phyloP scores from a whole-genome alignment of 768 basidiomycete species.

The Phaeolepiota aurea region DNA sequence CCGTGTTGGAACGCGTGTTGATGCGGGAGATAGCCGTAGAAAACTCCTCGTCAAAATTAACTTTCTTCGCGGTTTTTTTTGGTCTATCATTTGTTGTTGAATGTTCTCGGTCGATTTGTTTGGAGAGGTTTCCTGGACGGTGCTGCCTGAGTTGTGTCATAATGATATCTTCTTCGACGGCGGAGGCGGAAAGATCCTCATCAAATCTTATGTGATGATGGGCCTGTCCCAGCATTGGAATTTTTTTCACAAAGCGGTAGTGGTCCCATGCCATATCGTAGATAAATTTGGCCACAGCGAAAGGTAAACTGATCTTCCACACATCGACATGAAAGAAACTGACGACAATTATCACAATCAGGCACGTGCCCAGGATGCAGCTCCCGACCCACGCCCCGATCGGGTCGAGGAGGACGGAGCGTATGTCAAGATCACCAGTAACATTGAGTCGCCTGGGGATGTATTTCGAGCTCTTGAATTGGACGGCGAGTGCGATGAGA shows the following conservation, averaged over 20 bases:
- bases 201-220: constrained; percentile 10
- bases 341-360: constrained; percentile 57
- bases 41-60: constrained; percentile 5
- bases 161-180: constrained; percentile 6
- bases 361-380: constrained; percentile 46
- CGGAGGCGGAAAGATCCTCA: constrained; percentile 5
- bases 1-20: constrained; percentile 9
- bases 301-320: constrained; percentile 71
- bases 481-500: constrained; percentile 35
- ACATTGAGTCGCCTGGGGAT: constrained; percentile 31
- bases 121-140: not conserved
- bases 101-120: not conserved
- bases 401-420: constrained; percentile 55
- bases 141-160: constrained; percentile 10
- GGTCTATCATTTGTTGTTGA: not conserved
- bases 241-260: constrained; percentile 23
- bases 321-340: constrained; percentile 61
- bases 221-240: constrained; percentile 12
- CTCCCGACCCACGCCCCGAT: constrained; percentile 61
- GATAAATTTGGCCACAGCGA: constrained; percentile 53
- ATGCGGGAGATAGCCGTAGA: not conserved
- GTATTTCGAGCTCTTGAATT: constrained; percentile 39
- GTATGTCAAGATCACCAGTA: constrained; percentile 26
- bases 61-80: not conserved
- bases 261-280: constrained; percentile 49